phyloP scores from a whole-genome alignment of 148 eudicot genomes.

The Diospyros kaki region DNA sequence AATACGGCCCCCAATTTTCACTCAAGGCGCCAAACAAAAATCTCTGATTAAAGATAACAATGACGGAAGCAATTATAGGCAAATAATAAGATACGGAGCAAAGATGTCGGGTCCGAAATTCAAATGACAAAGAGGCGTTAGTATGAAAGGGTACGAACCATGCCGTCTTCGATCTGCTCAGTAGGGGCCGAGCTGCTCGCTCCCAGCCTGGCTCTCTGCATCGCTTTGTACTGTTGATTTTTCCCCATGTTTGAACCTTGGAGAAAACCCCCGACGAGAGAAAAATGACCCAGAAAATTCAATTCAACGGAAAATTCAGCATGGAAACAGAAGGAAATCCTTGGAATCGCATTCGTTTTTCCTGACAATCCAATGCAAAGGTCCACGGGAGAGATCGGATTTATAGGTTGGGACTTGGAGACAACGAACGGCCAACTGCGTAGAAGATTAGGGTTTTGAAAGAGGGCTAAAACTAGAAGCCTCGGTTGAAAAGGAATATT shows the following conservation, averaged over 20 bases:
- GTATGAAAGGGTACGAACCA: constrained; percentile 7
- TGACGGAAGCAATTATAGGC: background rate
- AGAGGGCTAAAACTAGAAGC: background rate
- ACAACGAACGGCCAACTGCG: background rate
- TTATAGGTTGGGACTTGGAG: background rate
- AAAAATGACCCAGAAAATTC: background rate
- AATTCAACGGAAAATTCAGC: background rate
- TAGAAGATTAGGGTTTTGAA: background rate
- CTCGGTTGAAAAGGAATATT: no score
- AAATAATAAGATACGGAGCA: background rate
- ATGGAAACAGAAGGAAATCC: background rate
- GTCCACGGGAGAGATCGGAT: background rate
- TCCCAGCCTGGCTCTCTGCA: constrained; percentile 5
- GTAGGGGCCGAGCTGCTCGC: background rate
- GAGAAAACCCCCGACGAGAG: background rate
- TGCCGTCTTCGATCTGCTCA: constrained; percentile 2
- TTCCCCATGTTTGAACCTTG: background rate
- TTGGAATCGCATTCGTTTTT: background rate
- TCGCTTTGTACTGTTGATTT: constrained; percentile 1
- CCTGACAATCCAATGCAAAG: background rate
- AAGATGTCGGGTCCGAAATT: background rate
- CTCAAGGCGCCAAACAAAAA: background rate
- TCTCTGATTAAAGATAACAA: no score
- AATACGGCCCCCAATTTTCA: background rate
- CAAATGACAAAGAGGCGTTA: background rate